Conservation (phyloP, 805 yeast species). For the Priceomyces carsonii region DNA sequence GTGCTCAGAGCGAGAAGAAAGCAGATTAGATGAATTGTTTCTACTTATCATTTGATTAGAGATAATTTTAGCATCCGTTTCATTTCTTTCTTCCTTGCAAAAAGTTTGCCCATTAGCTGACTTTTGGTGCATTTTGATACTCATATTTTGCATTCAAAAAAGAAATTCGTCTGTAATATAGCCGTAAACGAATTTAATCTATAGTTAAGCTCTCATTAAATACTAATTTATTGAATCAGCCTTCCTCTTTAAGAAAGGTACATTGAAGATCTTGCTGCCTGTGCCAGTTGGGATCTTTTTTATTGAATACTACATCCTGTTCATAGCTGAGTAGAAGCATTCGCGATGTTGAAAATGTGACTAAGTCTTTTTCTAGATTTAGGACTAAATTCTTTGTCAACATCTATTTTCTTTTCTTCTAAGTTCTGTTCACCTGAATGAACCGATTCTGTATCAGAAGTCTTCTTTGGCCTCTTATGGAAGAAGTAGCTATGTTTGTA, state of each 20-base stretch:
- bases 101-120: too few relatives aligned
- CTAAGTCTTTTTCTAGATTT: constrained; percentile 3
- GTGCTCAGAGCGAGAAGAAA: too few relatives aligned
- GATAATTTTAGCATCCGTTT: too few relatives aligned
- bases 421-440: constrained; percentile 1
- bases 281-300: too few relatives aligned
- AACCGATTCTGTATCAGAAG: constrained; percentile 2
- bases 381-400: neutral
- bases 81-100: too few relatives aligned
- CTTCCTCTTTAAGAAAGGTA: too few relatives aligned
- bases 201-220: constrained; percentile 4
- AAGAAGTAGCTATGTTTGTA: constrained; percentile 5
- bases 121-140: too few relatives aligned
- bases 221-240: constrained; percentile 1
- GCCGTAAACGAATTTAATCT: constrained; percentile 4
- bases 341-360: constrained; percentile 2
- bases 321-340: neutral
- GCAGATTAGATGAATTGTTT: too few relatives aligned
- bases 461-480: constrained; percentile 6
- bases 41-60: too few relatives aligned
- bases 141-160: constrained; percentile 5
- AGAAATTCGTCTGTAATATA: constrained; percentile 7
- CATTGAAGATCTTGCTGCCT: too few relatives aligned
- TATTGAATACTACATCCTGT: neutral
- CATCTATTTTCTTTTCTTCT: neutral